Percentiles rank a stretch among this genome's conserved stretches.
phyloP scores from a whole-genome alignment of 768 basidiomycete genomes.

The Trichaptum fuscoviolaceum region DNA sequence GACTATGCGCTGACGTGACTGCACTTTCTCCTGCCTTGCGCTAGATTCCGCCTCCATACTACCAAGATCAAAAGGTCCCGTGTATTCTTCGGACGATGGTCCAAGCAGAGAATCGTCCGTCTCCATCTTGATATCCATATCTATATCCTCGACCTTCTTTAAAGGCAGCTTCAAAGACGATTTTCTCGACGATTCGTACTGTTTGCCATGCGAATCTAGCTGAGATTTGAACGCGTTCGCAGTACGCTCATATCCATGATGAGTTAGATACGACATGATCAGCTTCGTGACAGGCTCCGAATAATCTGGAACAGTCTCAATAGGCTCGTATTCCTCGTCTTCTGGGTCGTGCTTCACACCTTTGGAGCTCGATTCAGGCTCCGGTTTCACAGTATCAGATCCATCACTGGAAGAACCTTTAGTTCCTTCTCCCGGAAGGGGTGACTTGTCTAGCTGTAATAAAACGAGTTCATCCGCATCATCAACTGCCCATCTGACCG shows the following conservation, averaged over 20 bases:
- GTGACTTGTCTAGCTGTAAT: conserved; percentile 3
- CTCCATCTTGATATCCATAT: conserved; percentile 11
- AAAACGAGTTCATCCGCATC: conserved; percentile 4
- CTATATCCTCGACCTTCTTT: conserved; percentile 5
- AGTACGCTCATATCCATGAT: conserved; percentile 77
- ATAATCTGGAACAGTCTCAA: not conserved
- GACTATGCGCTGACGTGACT: conserved; percentile 65
- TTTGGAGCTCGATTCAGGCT: not conserved
- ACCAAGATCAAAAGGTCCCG: conserved; percentile 1
- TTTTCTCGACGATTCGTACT: not conserved
- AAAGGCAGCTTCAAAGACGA: not conserved
- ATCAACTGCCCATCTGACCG: conserved; percentile 37
- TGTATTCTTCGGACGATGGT: conserved; percentile 7
- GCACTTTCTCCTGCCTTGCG: conserved; percentile 43
- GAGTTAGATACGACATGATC: conserved; percentile 73
- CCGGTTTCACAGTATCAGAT: not conserved
- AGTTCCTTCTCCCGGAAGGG: not conserved
- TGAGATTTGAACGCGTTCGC: conserved; percentile 63
- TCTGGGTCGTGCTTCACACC: not conserved
- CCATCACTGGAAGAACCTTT: conserved; percentile 1
- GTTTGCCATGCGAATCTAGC: conserved; percentile 13
- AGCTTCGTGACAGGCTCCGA: conserved; percentile 62
- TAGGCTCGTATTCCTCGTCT: conserved; percentile 8
- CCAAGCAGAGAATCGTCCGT: conserved; percentile 8
- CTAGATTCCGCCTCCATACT: conserved; percentile 23